A percentile compares a stretch with the other conserved stretches of the same genome.
These are phyloP conservation scores for Rhamnella rubrinervis DNA, from an alignment of 331 rosid genomes.

Conservation along the genomic window DNA sequence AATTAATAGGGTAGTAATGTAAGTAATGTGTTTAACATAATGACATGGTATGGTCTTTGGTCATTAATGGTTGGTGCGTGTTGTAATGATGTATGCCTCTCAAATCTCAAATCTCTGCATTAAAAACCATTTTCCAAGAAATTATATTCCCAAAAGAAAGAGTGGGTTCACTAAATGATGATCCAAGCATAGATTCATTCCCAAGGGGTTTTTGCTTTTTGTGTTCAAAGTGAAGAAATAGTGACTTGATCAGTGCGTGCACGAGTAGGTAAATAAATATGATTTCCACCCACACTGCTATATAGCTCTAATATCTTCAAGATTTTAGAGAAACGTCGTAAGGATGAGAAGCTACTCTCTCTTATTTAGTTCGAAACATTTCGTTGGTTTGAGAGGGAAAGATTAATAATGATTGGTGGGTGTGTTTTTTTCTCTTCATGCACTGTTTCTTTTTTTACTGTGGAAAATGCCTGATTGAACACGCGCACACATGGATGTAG, in stretches of 20 bases:
- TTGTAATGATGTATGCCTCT: conserved; percentile 10
- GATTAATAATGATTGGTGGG: background rate
- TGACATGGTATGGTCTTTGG: conserved; percentile 15
- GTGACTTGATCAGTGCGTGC: background rate
- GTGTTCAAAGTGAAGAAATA: no score
- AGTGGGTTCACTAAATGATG: background rate
- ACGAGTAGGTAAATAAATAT: background rate
- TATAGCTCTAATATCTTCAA: no score
- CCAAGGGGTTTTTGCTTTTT: background rate
- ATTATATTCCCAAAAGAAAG: conserved; percentile 7
- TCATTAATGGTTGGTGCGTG: conserved; percentile 15
- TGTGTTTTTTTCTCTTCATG: background rate
- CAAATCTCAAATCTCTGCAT: background rate
- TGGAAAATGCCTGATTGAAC: background rate
- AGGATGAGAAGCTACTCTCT: background rate
- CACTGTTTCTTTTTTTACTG: background rate
- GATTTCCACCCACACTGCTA: no score
- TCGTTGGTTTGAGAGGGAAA: conserved; percentile 1
- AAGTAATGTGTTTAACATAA: background rate
- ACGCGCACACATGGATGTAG: background rate
- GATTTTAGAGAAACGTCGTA: no score
- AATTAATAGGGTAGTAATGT: background rate
- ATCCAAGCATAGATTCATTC: background rate
- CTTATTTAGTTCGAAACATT: background rate
- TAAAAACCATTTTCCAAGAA: conserved; percentile 13